Base-by-base conservation (phyloP, 2,329 filamentous ascomycete species). In the Shiraia bambusicola region DNA sequence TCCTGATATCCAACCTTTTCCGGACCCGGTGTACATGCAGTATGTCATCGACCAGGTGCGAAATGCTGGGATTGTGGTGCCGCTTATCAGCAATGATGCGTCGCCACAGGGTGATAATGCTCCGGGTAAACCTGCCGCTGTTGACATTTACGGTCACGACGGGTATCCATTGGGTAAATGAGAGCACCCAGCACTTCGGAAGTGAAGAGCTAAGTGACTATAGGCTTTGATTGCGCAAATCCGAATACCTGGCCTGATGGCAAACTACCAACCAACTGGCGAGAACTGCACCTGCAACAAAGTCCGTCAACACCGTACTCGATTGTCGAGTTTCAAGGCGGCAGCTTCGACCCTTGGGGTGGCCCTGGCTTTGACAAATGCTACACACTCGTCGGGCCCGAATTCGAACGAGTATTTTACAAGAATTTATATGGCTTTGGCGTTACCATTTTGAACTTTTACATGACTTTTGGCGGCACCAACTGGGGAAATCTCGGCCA, bases 381-480 rank as follows among this genome's bases (percentile, higher is more conserved):
- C 54, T 72, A 78, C 3, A 70, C 73, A 2, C 73, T 91, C 3
- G 70, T 87, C 3, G 86, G 86, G 47, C 73, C 83, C n/a, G 84
- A 90, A 52, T 89, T 88, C 48, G 81, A 86, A 47, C 74, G 87
- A 12, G 83, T 93, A 0, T 88, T 90, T 59, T 87, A 89, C 66
- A 92, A 91, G 74, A 88, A 89, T 52, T 75, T 82, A 37, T 79
- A 83, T 37, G 80, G 81, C 27, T 79, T 83, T 12, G 83, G 82
- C 0, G 77, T 83, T 2, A 81, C 79, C 0, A 79, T 92, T 6
- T 72, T 89, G 42, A 90, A 83, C 52, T 59, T 88, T 1, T 91
- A 90, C 63, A 91, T 91, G 87, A 83, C 78, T 1, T 87, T 78
- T 51, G 88, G 88, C 11, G 88, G 87, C 5, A 91, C 87, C 0